These are phyloP conservation scores for Physcomitrellopsis africana DNA, from an alignment of 225 moss, liverwort and hornwort species.

Conservation along the genomic window DNA sequence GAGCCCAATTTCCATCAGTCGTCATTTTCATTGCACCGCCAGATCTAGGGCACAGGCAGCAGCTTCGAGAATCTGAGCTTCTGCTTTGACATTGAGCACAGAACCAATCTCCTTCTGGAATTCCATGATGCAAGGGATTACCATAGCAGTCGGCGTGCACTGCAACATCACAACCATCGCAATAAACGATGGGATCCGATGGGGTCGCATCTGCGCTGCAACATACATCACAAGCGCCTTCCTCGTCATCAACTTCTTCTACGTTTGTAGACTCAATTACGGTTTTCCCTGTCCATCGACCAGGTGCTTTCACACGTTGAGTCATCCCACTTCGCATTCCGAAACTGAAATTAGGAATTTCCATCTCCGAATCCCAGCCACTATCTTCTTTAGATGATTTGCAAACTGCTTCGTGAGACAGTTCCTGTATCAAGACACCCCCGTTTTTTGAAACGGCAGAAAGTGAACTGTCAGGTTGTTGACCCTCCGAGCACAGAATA, in stretches of 20 bases:
- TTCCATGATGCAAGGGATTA: constrained; percentile 36
- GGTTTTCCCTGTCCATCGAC: constrained; percentile 17
- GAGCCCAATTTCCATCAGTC: constrained; percentile 56
- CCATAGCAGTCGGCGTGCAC: constrained; percentile 59
- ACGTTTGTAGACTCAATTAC: neutral
- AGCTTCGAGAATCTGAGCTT: constrained; percentile 23
- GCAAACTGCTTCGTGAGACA: constrained; percentile 14
- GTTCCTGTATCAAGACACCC: neutral
- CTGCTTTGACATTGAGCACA: constrained; percentile 44
- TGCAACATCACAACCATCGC: constrained; percentile 61
- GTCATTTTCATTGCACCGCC: constrained; percentile 55
- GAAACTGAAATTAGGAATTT: constrained; percentile 27
- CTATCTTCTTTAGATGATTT: constrained; percentile 43
- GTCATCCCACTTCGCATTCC: constrained; percentile 47
- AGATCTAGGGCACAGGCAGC: constrained; percentile 42
- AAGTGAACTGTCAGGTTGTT: neutral
- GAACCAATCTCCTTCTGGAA: constrained; percentile 63
- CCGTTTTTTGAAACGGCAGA: neutral
- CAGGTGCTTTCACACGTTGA: constrained; percentile 48
- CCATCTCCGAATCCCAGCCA: constrained; percentile 34
- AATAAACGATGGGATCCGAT: constrained; percentile 52
- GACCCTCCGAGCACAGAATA: neutral
- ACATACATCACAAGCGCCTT: constrained; percentile 53
- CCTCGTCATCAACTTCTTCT: constrained; percentile 15
- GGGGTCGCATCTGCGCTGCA: constrained; percentile 47